Evolutionary conservation across 139 green algal species (phyloP).

Genomic region (Nannochloris sp.): DNA sequence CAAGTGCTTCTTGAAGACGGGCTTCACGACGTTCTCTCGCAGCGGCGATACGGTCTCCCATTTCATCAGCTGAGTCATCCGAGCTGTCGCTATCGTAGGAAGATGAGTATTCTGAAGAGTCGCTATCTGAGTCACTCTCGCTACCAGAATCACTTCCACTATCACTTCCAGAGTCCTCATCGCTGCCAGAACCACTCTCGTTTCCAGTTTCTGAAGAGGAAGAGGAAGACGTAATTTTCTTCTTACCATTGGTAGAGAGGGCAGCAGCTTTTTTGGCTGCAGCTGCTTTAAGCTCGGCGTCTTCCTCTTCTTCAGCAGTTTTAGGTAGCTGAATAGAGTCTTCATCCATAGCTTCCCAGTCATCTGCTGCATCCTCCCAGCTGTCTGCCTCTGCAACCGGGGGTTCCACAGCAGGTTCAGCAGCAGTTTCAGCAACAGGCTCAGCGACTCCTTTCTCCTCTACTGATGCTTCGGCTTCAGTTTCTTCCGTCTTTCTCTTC

Average conservation of each 20-base stretch:
- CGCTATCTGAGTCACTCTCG: slow-evolving; percentile 32
- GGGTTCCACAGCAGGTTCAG: slow-evolving; percentile 4
- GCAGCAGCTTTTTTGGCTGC: slow-evolving; percentile 12
- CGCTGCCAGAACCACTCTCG: slow-evolving; percentile 20
- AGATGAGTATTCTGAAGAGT: slow-evolving; percentile 26
- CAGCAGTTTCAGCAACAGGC: neutral
- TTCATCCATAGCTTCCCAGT: slow-evolving; percentile 65
- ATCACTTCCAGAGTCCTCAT: slow-evolving; percentile 23
- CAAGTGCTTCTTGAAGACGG: slow-evolving; percentile 47
- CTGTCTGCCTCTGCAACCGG: slow-evolving; percentile 10
- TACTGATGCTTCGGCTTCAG: neutral
- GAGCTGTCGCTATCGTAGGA: slow-evolving; percentile 23
- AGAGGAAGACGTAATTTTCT: neutral
- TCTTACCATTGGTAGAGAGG: slow-evolving; percentile 11
- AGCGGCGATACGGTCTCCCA: slow-evolving; percentile 43
- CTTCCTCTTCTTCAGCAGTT: slow-evolving; percentile 15
- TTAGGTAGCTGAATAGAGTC: slow-evolving; percentile 36
- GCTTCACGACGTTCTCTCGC: slow-evolving; percentile 51
- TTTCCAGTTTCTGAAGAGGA: slow-evolving; percentile 9
- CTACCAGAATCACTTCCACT: slow-evolving; percentile 17
- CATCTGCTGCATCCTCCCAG: slow-evolving; percentile 43
- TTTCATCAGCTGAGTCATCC: slow-evolving; percentile 46
- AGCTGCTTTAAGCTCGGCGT: slow-evolving; percentile 18
- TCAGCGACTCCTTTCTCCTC: slow-evolving; percentile 8
- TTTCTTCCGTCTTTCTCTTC: slow-evolving; percentile 46